These are phyloP conservation scores for Ocimum tenuiflorum DNA, from an alignment of 257 asterid genomes.

Conservation along the genomic window DNA sequence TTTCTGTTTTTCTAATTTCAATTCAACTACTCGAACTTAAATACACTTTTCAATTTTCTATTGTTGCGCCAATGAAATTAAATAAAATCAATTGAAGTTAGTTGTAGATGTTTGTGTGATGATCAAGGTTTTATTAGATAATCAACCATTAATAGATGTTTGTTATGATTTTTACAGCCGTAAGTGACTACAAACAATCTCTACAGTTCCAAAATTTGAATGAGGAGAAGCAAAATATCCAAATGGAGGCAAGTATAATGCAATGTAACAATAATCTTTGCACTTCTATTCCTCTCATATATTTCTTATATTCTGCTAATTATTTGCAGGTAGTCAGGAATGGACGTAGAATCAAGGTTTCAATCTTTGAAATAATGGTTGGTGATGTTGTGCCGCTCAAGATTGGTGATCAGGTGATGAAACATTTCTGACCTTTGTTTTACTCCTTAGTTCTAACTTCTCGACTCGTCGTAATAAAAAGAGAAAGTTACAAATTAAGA, in stretches of 20 bases:
- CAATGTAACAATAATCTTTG: background rate
- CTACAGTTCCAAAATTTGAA: slow-evolving; percentile 91
- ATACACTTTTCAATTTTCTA: background rate
- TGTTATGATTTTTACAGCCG: slow-evolving; percentile 45
- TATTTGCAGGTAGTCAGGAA: slow-evolving; percentile 63
- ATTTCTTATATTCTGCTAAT: slow-evolving; percentile 17
- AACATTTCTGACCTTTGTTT: background rate
- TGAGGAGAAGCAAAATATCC: slow-evolving; percentile 95
- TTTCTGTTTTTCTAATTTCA: background rate
- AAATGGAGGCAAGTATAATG: slow-evolving; percentile 61
- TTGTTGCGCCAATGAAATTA: background rate
- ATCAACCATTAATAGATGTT: background rate
- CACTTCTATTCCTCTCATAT: background rate
- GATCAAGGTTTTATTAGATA: background rate
- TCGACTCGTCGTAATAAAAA: too few relatives aligned
- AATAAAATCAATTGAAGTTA: background rate
- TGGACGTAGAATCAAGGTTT: slow-evolving; percentile 68
- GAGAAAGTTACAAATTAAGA: too few relatives aligned
- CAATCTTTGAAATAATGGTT: slow-evolving; percentile 85
- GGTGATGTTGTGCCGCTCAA: slow-evolving; percentile 92
- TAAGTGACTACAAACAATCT: slow-evolving; percentile 90
- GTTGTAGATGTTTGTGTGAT: background rate
- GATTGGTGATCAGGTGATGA: slow-evolving; percentile 90
- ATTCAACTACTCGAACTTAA: slow-evolving; percentile 8
- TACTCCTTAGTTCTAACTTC: too few relatives aligned